phyloP scores from a whole-genome alignment of 495 filamentous ascomycete species.

The Daldinia bambusicola region DNA sequence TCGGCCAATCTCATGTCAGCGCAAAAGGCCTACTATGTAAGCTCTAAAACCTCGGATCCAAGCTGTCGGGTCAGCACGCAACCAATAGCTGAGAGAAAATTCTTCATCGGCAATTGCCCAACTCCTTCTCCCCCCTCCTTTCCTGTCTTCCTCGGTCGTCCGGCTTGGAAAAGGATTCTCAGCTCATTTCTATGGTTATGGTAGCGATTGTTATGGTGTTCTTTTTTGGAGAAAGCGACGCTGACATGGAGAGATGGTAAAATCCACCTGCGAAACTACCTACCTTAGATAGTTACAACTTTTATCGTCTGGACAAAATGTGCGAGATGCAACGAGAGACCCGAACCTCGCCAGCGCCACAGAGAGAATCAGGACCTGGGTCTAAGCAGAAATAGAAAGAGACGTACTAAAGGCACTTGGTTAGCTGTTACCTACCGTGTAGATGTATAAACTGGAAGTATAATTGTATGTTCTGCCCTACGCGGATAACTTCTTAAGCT shows the following conservation, averaged over 20 bases:
- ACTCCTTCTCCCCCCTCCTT: neutral
- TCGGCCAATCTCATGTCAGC: conserved; percentile 26
- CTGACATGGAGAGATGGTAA: neutral
- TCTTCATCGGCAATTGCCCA: conserved; percentile 34
- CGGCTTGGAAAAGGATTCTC: conserved; percentile 1
- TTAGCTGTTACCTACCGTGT: no score
- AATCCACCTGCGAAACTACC: neutral
- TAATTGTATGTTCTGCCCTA: neutral
- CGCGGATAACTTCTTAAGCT: conserved; percentile 2
- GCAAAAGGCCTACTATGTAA: conserved; percentile 9
- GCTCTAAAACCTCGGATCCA: conserved; percentile 42
- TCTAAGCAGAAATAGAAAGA: neutral
- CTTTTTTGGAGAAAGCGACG: neutral
- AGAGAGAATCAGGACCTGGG: neutral
- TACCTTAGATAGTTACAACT: no score
- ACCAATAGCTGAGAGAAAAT: conserved; percentile 31
- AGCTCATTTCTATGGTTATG: neutral
- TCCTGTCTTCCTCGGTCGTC: neutral
- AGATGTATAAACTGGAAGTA: no score
- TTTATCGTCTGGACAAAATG: neutral
- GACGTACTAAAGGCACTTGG: no score
- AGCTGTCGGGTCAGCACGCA: conserved; percentile 32
- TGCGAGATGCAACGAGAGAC: neutral
- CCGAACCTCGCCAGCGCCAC: neutral
- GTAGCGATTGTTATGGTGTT: no score